Percentiles rank a stretch among this genome's conserved stretches.
These are phyloP conservation scores for Quaeritorhiza haematococci DNA, from an alignment of 371 early-diverging fungal genomes.

Conservation along the genomic window DNA sequence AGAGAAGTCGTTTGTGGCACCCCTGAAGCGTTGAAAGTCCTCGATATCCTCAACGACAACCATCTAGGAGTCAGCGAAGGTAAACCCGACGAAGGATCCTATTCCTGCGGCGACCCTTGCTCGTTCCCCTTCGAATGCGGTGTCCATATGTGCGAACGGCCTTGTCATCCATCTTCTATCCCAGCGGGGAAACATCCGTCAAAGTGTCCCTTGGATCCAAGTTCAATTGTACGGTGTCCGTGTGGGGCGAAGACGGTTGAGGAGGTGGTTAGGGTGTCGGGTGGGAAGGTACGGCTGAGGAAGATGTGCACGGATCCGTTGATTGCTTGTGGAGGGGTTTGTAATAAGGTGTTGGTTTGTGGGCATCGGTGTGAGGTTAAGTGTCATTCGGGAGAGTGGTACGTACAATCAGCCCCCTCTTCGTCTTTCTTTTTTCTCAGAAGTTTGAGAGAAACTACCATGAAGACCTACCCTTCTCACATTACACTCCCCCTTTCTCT, in stretches of 20 bases:
- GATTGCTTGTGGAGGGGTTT: slow-evolving; percentile 66
- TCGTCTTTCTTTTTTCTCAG: neutral
- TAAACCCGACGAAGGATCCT: no score
- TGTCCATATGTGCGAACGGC: slow-evolving; percentile 64
- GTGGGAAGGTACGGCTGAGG: slow-evolving; percentile 36
- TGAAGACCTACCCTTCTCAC: neutral
- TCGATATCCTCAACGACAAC: no score
- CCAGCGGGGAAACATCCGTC: slow-evolving; percentile 39
- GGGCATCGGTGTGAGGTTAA: slow-evolving; percentile 64
- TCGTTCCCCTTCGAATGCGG: slow-evolving; percentile 56
- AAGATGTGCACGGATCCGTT: slow-evolving; percentile 68
- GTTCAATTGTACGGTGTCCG: slow-evolving; percentile 64
- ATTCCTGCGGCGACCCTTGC: slow-evolving; percentile 24
- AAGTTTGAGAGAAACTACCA: neutral
- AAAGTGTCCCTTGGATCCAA: slow-evolving; percentile 70
- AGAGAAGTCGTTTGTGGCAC: slow-evolving; percentile 22
- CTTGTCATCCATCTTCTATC: slow-evolving; percentile 79
- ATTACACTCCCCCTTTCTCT: no score
- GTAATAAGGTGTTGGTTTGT: slow-evolving; percentile 62
- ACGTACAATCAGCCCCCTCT: neutral
- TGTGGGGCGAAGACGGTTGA: slow-evolving; percentile 61
- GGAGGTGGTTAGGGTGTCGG: slow-evolving; percentile 25
- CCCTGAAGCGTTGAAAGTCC: neutral
- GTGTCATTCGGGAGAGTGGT: slow-evolving; percentile 74
- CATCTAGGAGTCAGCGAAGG: no score